A percentile compares a stretch with the other conserved stretches of the same genome.
These are phyloP conservation scores for Leptoxyphium fumago DNA, from an alignment of 2,329 filamentous ascomycete species.

Conservation along the genomic window DNA sequence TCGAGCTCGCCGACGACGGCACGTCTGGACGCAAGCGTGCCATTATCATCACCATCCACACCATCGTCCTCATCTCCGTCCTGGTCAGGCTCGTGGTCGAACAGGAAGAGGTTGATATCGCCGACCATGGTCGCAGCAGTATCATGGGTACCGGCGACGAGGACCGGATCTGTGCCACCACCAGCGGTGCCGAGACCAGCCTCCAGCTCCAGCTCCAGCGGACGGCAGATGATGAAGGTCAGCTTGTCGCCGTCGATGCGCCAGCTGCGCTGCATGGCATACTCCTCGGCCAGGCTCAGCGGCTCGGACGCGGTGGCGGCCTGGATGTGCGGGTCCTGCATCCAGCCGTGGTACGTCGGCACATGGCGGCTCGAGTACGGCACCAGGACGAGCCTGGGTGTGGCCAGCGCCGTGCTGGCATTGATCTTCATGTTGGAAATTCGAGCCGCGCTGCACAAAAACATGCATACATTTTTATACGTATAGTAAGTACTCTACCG, in stretches of 20 bases:
- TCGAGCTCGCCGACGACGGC: constrained; percentile 57
- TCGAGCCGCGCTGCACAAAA: no score
- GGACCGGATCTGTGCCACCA: constrained; percentile 1
- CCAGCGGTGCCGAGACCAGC: no score
- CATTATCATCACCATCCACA: constrained; percentile 26
- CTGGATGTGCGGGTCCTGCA: constrained; percentile 74
- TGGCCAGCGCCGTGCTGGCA: constrained; percentile 23
- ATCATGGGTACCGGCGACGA: constrained; percentile 37
- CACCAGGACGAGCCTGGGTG: constrained; percentile 55
- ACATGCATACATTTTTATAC: no score
- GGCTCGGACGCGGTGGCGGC: constrained; percentile 78
- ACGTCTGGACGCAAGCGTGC: neutral
- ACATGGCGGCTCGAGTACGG: constrained; percentile 65
- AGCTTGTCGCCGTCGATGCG: constrained; percentile 69
- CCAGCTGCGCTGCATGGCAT: constrained; percentile 84
- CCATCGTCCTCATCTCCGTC: constrained; percentile 15
- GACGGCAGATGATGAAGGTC: constrained; percentile 72
- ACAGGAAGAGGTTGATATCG: constrained; percentile 55
- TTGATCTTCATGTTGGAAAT: neutral
- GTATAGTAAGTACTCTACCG: no score
- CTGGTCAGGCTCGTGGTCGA: constrained; percentile 32
- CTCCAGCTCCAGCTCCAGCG: neutral
- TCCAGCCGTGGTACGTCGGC: constrained; percentile 73
- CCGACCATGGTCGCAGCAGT: constrained; percentile 33
- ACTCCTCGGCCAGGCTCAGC: constrained; percentile 66